Conservation (phyloP, 2,329 filamentous ascomycete genomes). For the Aspergillus sp. region DNA sequence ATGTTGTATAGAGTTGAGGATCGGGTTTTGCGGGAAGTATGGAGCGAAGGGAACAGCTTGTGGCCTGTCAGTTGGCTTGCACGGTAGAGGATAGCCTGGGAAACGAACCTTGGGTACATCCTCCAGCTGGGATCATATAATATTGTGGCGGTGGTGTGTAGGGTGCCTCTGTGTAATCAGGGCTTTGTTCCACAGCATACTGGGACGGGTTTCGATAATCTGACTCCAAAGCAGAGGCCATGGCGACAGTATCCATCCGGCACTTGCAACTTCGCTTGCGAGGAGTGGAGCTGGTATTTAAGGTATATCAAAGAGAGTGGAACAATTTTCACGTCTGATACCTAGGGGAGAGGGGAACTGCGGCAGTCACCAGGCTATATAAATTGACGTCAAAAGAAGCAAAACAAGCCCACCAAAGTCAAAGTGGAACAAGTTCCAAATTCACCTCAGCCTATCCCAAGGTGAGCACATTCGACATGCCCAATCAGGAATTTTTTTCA, state of each 20-base stretch:
- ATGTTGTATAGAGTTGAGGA: not conserved
- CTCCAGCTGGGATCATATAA: not conserved
- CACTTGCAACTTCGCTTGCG: not conserved
- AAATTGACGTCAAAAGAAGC: slow-evolving; percentile 6
- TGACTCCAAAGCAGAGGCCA: not conserved
- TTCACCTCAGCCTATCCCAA: too few relatives aligned
- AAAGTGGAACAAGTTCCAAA: not conserved
- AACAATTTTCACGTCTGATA: not conserved
- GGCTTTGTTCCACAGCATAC: not conserved
- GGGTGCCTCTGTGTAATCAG: not conserved
- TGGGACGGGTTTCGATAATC: not conserved
- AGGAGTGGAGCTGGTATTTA: not conserved
- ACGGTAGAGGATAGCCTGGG: not conserved
- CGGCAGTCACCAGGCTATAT: not conserved
- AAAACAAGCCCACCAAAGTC: not conserved
- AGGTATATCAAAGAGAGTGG: not conserved
- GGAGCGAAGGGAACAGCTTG: not conserved
- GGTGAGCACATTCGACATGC: not conserved
- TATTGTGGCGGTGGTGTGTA: not conserved
- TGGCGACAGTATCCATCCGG: not conserved
- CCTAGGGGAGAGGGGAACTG: not conserved
- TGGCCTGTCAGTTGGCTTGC: not conserved
- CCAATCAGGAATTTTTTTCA: not conserved
- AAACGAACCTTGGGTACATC: not conserved
- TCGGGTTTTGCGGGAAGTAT: not conserved